Base-by-base conservation (phyloP, 306 rosid species). In the Gastrolobium villosum region DNA sequence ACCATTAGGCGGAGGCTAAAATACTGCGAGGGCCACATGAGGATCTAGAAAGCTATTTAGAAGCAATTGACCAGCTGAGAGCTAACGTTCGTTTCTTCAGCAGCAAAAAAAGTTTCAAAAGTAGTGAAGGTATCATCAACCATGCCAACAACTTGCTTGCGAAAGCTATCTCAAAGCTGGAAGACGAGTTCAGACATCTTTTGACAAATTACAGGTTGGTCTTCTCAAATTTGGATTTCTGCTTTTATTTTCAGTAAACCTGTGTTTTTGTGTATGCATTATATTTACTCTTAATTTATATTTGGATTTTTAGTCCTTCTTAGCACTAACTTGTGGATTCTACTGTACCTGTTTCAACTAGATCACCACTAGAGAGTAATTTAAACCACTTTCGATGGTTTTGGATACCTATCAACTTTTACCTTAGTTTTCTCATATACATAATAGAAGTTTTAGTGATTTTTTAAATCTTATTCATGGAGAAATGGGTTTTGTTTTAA, bases 21-120 rank as follows among this genome's bases (percentile, higher is more conserved):
- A 89, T 92, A 74, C 75, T 89, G 32, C 82, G 88, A 68, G 97
- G 97, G 28, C 97, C 97, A 31, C 97, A 89, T 62, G 97, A 92
- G 81, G 94, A 92, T 82, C 88, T 92, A 5, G 94, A 92, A 82
- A 89, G 92, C 86, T 89, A 88, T 78, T 76, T 92, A 60, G 97
- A 85, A 82, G 97, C 94, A 55, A 87, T 89, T 76, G 89, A 78
- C 78, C 97, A 92, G 80, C 60, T 92, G 75, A 84, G 90, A 80
- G 75, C 80, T 79, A 75, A 67, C 40, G 63, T 83, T 56, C 55
- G 49, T 4, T 92, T 85, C 84, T 92, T 92, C 74, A 84, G 79
- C 74, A 63, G 81, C 86, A 79, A 80, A 67, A 89, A 85, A 75
- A 70, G 28, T 78, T 80, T 88, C 49, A 86, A 79, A 79, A 74